phyloP scores from a whole-genome alignment of 441 rosid species.

The Sinapis alba region DNA sequence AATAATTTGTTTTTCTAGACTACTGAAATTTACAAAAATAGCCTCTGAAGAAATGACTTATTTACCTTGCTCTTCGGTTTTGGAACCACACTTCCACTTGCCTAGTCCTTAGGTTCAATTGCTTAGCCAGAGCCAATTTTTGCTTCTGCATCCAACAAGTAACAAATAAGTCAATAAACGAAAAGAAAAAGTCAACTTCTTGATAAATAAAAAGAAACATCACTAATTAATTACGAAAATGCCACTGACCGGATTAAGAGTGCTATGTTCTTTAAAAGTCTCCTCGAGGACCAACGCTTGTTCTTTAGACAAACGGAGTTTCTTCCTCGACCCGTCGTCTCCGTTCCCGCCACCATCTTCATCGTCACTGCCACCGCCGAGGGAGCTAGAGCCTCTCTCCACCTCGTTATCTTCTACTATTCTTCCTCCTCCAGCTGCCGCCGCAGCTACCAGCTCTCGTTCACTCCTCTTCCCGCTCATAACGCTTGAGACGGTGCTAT shows the following conservation, averaged over 20 bases:
- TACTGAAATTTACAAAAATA: conserved; percentile 9
- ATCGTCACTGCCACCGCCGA: conserved; percentile 43
- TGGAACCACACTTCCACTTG: conserved; percentile 99
- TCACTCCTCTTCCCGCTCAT: conserved; percentile 70
- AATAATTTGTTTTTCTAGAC: neutral
- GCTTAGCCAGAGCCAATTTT: conserved; percentile 78
- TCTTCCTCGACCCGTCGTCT: conserved; percentile 78
- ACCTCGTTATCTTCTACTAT: conserved; percentile 52
- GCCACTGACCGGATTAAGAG: conserved; percentile 83
- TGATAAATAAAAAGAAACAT: neutral
- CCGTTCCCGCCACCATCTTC: conserved; percentile 82
- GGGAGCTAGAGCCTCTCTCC: conserved; percentile 68
- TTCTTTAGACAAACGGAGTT: conserved; percentile 77
- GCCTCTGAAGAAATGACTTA: neutral
- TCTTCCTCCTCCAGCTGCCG: conserved; percentile 11
- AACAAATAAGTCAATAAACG: neutral
- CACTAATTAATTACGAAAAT: conserved; percentile 6
- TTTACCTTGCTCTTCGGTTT: conserved; percentile 90
- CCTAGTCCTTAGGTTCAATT: conserved; percentile 72
- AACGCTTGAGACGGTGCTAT: conserved; percentile 73
- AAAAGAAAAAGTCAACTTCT: neutral
- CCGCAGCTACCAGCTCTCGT: conserved; percentile 50
- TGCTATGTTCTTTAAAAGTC: conserved; percentile 77
- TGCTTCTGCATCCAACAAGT: conserved; percentile 58
- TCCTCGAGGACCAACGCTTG: conserved; percentile 83